Percentiles rank a stretch among this genome's conserved stretches.
Evolutionary conservation across 2,329 filamentous ascomycete species (phyloP).

Genomic region (Bertia moriformis): DNA sequence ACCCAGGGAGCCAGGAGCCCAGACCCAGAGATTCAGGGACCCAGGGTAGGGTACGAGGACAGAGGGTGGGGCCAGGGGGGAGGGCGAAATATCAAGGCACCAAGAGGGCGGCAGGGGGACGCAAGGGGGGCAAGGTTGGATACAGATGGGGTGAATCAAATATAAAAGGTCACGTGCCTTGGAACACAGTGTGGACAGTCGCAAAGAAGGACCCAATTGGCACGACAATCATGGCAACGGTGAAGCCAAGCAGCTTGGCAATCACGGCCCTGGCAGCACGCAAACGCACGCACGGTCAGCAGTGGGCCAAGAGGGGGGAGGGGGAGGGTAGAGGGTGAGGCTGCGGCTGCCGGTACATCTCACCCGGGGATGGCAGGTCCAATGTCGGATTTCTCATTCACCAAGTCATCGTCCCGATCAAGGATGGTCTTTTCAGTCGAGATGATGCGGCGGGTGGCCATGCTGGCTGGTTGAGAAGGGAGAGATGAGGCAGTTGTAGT

Average conservation of each 20-base stretch:
- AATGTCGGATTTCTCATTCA: conserved; percentile 51
- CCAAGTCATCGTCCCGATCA: conserved; percentile 39
- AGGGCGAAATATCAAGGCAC: no score
- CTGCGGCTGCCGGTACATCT: conserved; percentile 16
- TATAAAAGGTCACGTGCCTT: conserved; percentile 55
- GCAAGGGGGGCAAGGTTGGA: no score
- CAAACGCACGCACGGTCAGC: conserved; percentile 1
- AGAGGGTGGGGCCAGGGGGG: no score
- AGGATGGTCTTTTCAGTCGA: conserved; percentile 52
- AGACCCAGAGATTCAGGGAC: no score
- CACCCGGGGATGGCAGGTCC: conserved; percentile 73
- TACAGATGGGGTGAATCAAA: no score
- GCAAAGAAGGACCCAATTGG: conserved; percentile 84
- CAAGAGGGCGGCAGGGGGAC: no score
- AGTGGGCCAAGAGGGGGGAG: no score
- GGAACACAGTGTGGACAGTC: conserved; percentile 62
- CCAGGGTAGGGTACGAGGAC: no score
- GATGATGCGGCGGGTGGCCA: conserved; percentile 58
- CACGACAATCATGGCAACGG: conserved; percentile 73
- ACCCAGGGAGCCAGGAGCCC: no score
- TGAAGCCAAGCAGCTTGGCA: conserved; percentile 77
- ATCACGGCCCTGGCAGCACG: conserved; percentile 64
- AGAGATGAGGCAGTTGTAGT: conserved; percentile 10
- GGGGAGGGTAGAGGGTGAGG: not conserved
- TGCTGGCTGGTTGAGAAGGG: conserved; percentile 16